Conservation (phyloP, 2,329 filamentous ascomycete genomes). For the Dendryphion nanum region DNA sequence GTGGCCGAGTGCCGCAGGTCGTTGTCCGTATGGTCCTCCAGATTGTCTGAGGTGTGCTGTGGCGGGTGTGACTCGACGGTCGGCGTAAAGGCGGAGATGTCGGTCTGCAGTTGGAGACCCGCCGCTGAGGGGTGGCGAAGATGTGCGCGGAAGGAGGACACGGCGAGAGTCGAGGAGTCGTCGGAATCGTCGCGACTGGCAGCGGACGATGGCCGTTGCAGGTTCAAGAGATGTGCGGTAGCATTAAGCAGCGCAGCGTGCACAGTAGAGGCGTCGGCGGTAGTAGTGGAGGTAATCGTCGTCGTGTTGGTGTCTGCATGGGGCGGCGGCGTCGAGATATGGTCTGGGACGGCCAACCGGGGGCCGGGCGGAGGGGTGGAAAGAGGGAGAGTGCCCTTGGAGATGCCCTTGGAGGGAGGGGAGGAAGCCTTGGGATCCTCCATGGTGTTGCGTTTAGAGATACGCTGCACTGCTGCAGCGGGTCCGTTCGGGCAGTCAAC, state of each 20-base stretch:
- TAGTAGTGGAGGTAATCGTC: neutral
- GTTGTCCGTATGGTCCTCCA: conserved; percentile 30
- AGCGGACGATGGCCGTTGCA: conserved; percentile 20
- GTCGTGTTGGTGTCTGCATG: neutral
- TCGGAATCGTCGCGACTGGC: conserved; percentile 20
- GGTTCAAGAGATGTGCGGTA: conserved; percentile 19
- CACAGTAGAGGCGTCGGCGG: conserved; percentile 6
- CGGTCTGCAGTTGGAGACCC: conserved; percentile 27
- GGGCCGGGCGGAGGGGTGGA: conserved; percentile 13
- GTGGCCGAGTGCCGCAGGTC: conserved; percentile 33
- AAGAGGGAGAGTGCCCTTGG: conserved; percentile 18
- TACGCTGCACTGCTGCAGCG: conserved; percentile 20
- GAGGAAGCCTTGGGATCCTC: conserved; percentile 27
- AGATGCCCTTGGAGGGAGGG: neutral
- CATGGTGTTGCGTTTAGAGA: too few relatives aligned
- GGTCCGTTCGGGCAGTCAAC: conserved; percentile 10
- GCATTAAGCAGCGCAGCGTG: conserved; percentile 4
- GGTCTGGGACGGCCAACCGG: conserved; percentile 11
- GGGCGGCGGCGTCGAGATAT: neutral
- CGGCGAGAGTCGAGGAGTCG: conserved; percentile 20
- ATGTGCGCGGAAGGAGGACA: conserved; percentile 26
- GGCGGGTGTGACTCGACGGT: conserved; percentile 10
- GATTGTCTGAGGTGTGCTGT: conserved; percentile 12
- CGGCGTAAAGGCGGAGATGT: conserved; percentile 15
- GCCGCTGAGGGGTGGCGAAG: conserved; percentile 32